Conservation (phyloP, 805 yeast genomes). For the Lipomyces orientalis region DNA sequence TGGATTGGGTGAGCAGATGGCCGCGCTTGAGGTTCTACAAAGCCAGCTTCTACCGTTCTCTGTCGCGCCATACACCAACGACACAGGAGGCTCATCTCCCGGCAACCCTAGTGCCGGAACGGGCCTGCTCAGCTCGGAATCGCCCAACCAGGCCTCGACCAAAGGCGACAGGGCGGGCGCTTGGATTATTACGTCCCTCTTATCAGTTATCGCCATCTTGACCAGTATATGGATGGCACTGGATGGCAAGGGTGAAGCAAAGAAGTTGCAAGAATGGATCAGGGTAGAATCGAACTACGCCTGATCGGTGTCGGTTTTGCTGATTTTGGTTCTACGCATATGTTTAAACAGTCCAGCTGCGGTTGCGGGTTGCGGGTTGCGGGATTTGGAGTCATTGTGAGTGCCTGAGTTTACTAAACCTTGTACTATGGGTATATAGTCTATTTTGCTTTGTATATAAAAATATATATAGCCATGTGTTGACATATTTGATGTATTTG, state of each 20-base stretch:
- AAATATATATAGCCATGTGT: no score
- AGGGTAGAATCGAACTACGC: conserved; percentile 13
- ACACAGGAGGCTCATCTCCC: conserved; percentile 70
- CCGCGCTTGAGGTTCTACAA: conserved; percentile 70
- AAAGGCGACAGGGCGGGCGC: conserved; percentile 91
- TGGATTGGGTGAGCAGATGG: conserved; percentile 86
- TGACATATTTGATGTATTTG: no score
- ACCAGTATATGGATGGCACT: conserved; percentile 77
- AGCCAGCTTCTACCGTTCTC: conserved; percentile 48
- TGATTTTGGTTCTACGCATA: background rate
- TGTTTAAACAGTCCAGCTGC: no score
- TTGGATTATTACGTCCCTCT: conserved; percentile 80
- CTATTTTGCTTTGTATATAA: background rate
- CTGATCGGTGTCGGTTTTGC: background rate
- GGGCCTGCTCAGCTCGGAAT: conserved; percentile 40
- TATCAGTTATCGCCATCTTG: conserved; percentile 63
- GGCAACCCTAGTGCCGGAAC: conserved; percentile 77
- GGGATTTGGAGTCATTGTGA: background rate
- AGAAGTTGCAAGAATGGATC: conserved; percentile 31
- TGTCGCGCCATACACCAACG: conserved; percentile 66
- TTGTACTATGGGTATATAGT: background rate
- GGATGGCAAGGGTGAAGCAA: conserved; percentile 32
- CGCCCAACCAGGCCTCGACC: conserved; percentile 44
- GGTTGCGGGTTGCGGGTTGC: background rate
- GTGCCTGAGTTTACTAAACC: no score